A percentile compares a stretch with the other conserved stretches of the same genome.
Conservation (phyloP, 345 rosid genomes). For the Tarenaya hassleriana region DNA sequence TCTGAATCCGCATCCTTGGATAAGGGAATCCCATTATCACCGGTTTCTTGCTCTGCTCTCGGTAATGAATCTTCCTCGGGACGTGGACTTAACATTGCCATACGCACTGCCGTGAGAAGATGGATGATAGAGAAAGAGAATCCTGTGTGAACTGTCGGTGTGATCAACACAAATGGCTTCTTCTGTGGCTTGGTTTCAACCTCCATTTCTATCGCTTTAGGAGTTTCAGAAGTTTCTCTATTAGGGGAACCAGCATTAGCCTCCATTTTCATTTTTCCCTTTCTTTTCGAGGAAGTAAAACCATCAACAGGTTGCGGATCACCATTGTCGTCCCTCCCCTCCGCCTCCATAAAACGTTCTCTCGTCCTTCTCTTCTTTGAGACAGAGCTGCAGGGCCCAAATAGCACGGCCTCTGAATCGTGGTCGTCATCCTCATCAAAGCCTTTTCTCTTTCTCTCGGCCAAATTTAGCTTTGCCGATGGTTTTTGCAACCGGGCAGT, state of each 20-base stretch:
- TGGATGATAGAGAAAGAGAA: constrained; percentile 93
- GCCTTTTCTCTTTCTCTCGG: constrained; percentile 49
- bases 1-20: constrained; percentile 37
- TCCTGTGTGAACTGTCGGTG: constrained; percentile 88
- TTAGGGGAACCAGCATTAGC: constrained; percentile 42
- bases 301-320: constrained; percentile 43
- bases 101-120: constrained; percentile 92
- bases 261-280: constrained; percentile 63
- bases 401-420: constrained; percentile 43
- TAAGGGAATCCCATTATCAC: constrained; percentile 38
- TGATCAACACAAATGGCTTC: constrained; percentile 77
- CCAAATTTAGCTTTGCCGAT: constrained; percentile 36
- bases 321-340: constrained; percentile 40
- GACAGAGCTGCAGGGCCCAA: constrained; percentile 43
- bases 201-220: constrained; percentile 46
- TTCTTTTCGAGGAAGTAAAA: constrained; percentile 46
- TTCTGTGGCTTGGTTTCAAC: constrained; percentile 65
- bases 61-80: constrained; percentile 60
- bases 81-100: constrained; percentile 65
- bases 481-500: constrained; percentile 38
- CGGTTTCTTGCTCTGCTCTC: constrained; percentile 45
- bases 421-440: constrained; percentile 55
- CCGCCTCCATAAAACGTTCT: constrained; percentile 40
- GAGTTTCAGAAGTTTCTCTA: constrained; percentile 48
- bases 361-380: constrained; percentile 63